phyloP scores from a whole-genome alignment of 176 grass and related monocot species.

The Carex littledalei region DNA sequence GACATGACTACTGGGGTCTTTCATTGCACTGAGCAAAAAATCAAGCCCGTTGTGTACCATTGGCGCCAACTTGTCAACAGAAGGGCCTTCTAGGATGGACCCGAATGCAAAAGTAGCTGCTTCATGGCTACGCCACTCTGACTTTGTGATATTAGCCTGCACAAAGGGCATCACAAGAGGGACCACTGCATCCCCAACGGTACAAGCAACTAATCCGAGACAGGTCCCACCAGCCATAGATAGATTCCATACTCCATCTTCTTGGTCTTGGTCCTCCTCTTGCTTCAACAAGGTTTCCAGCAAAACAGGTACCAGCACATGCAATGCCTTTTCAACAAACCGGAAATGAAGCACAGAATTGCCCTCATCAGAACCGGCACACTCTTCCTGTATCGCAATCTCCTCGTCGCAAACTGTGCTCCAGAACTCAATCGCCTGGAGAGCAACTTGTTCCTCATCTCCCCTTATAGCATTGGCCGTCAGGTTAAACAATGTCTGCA shows the following conservation, averaged over 20 bases:
- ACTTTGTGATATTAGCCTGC: slow-evolving; percentile 44
- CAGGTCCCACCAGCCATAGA: slow-evolving; percentile 54
- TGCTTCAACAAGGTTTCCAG: slow-evolving; percentile 55
- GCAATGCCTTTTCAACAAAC: slow-evolving; percentile 52
- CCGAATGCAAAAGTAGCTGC: slow-evolving; percentile 56
- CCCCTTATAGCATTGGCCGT: slow-evolving; percentile 51
- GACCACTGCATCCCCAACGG: slow-evolving; percentile 38
- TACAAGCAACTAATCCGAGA: slow-evolving; percentile 41
- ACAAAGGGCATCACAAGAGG: slow-evolving; percentile 61
- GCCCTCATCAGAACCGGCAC: slow-evolving; percentile 26
- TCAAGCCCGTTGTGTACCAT: slow-evolving; percentile 40
- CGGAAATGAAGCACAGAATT: slow-evolving; percentile 32
- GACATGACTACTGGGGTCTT: slow-evolving; percentile 48
- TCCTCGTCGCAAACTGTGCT: slow-evolving; percentile 51
- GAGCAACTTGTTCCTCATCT: slow-evolving; percentile 57
- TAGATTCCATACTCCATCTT: slow-evolving; percentile 47
- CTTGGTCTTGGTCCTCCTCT: slow-evolving; percentile 61
- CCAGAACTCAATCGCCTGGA: slow-evolving; percentile 70
- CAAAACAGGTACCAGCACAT: slow-evolving; percentile 45
- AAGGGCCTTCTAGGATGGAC: slow-evolving; percentile 50
- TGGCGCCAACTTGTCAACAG: slow-evolving; percentile 37
- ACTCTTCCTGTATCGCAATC: slow-evolving; percentile 44
- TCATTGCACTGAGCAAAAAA: slow-evolving; percentile 54
- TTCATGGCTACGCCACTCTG: slow-evolving; percentile 45
- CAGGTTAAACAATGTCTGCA: slow-evolving; percentile 50